Evolutionary conservation across 2,329 filamentous ascomycete species (phyloP).

Genomic region (Coniochaeta hoffmannii): DNA sequence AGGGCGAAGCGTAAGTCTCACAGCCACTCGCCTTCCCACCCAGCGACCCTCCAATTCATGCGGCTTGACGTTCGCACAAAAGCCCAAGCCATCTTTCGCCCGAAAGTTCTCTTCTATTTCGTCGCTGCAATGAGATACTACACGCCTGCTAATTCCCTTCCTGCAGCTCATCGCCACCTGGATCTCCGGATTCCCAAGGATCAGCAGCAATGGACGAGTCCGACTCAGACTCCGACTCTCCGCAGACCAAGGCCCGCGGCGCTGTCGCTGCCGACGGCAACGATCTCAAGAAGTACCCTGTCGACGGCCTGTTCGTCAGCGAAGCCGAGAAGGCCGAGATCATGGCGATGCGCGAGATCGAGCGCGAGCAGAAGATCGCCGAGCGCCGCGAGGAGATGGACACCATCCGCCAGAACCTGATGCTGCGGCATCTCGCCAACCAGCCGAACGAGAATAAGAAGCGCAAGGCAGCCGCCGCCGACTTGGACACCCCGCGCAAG

Average conservation of each 20-base stretch:
- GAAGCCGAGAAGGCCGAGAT: conserved; percentile 70
- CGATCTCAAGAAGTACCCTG: conserved; percentile 65
- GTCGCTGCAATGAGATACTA: not conserved
- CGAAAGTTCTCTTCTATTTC: not conserved
- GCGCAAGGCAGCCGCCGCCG: conserved; percentile 61
- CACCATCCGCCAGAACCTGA: conserved; percentile 71
- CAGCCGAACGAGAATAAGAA: conserved; percentile 66
- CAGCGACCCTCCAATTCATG: not conserved
- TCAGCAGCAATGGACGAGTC: conserved; percentile 90
- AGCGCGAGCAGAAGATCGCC: conserved; percentile 83
- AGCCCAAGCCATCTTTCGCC: not conserved
- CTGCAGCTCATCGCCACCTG: conserved; percentile 58
- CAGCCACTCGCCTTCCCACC: not conserved
- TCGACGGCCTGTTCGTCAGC: conserved; percentile 79
- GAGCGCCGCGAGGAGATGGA: conserved; percentile 80
- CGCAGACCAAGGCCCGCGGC: conserved; percentile 30
- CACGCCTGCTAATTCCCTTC: not conserved
- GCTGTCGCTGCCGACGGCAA: conserved; percentile 42
- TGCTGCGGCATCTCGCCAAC: conserved; percentile 71
- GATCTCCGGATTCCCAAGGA: conserved; percentile 66
- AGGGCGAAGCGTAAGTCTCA: conserved; percentile 70
- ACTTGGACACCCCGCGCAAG: conserved; percentile 69
- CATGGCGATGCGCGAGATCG: conserved; percentile 79
- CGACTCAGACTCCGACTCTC: conserved; percentile 64
- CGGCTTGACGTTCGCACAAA: not conserved